Conservation (phyloP, 306 rosid genomes). For the Astragalus glycyphyllos region DNA sequence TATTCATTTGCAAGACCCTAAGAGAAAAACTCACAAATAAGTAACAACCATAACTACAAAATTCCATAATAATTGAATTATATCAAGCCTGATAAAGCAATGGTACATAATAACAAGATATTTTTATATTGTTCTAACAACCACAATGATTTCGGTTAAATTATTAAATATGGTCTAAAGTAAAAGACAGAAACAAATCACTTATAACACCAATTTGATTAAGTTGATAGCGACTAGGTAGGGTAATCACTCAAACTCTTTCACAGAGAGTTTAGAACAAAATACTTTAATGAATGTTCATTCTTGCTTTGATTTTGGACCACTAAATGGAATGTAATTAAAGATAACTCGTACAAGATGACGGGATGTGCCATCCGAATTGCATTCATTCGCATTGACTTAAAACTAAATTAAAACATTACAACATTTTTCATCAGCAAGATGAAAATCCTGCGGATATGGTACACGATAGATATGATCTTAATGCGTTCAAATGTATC, state of each 20-base stretch:
- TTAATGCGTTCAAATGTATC: neutral
- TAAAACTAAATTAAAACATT: conserved; percentile 1
- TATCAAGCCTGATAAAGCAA: neutral
- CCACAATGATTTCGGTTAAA: conserved; percentile 32
- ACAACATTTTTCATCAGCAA: neutral
- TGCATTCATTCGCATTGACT: neutral
- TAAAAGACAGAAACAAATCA: conserved; percentile 31
- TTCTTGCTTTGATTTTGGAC: conserved; percentile 43
- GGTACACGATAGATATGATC: neutral
- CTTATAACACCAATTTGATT: conserved; percentile 12
- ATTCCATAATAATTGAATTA: neutral
- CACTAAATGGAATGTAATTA: conserved; percentile 2
- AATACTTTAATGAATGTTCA: too few relatives aligned
- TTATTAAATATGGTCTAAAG: conserved; percentile 1
- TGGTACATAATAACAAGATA: conserved; percentile 10
- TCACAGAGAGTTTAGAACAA: too few relatives aligned
- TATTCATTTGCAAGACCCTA: neutral
- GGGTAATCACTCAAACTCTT: conserved; percentile 26
- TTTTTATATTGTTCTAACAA: conserved; percentile 33
- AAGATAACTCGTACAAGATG: neutral
- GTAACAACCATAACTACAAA: neutral
- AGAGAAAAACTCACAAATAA: neutral
- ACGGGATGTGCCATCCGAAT: neutral
- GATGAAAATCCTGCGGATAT: neutral
- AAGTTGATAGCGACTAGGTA: conserved; percentile 10